Percentiles rank a stretch among this genome's conserved stretches.
Evolutionary conservation across 202 grass and related monocot species (phyloP).

Genomic region (Zizania palustris): DNA sequence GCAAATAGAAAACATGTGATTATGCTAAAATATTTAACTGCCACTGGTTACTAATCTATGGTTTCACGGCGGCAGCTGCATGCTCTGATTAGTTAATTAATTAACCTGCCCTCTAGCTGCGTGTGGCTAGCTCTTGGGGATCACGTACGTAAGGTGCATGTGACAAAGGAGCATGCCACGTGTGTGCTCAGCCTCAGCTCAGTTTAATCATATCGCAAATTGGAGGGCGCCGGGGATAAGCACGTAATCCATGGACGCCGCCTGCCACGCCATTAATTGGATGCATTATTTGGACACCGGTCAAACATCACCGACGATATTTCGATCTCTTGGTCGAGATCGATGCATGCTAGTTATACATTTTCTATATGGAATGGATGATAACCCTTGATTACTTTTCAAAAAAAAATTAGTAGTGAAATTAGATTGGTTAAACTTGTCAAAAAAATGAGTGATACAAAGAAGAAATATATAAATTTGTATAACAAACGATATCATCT

Average conservation of each 20-base stretch:
- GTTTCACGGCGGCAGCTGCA: background rate
- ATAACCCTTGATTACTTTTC: no score
- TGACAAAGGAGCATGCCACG: conserved; percentile 19
- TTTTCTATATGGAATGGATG: no score
- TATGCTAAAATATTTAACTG: background rate
- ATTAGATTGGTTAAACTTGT: no score
- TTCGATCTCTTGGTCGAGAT: background rate
- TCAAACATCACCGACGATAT: conserved; percentile 40
- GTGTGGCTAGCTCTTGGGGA: conserved; percentile 31
- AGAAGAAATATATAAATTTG: no score
- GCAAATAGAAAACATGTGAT: background rate
- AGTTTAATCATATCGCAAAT: background rate
- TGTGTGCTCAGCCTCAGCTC: background rate
- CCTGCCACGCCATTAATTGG: conserved; percentile 40
- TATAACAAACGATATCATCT: no score
- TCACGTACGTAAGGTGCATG: background rate
- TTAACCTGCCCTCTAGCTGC: background rate
- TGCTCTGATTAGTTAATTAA: conserved; percentile 2
- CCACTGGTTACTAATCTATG: background rate
- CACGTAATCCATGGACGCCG: background rate
- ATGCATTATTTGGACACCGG: conserved; percentile 36
- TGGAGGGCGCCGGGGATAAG: conserved; percentile 9
- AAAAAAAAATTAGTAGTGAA: no score
- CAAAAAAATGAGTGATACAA: no score
- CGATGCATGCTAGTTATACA: background rate